Evolutionary conservation across 345 rosid species (phyloP).

Genomic region (Linum tenue): DNA sequence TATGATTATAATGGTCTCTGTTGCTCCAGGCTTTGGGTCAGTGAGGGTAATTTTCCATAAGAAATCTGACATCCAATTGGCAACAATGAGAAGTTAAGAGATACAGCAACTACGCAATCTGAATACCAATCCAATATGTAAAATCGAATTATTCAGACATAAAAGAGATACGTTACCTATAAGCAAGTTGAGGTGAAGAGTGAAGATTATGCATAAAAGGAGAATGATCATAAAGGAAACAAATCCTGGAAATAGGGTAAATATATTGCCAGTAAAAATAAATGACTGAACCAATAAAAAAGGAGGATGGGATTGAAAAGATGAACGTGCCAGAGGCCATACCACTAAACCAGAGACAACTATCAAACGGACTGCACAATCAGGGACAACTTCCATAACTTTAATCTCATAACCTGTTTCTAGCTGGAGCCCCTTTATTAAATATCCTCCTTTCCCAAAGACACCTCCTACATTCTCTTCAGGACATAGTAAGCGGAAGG

Average conservation of each 20-base stretch:
- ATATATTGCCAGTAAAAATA: slow-evolving; percentile 14
- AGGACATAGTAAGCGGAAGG: slow-evolving; percentile 49
- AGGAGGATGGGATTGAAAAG: slow-evolving; percentile 7
- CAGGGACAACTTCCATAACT: slow-evolving; percentile 47
- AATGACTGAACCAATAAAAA: slow-evolving; percentile 6
- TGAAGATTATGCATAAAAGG: slow-evolving; percentile 39
- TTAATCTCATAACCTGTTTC: slow-evolving; percentile 73
- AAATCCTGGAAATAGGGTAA: slow-evolving; percentile 37
- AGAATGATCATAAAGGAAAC: slow-evolving; percentile 52
- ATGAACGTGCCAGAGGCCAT: slow-evolving; percentile 17
- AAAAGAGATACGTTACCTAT: slow-evolving; percentile 24
- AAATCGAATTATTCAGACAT: neutral
- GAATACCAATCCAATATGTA: neutral
- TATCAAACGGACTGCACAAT: slow-evolving; percentile 51
- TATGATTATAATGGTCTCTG: slow-evolving; percentile 53
- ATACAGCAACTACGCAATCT: neutral
- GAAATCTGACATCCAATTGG: slow-evolving; percentile 36
- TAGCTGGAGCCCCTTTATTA: slow-evolving; percentile 51
- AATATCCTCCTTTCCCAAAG: slow-evolving; percentile 67
- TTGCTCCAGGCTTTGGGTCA: slow-evolving; percentile 51
- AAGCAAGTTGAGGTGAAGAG: slow-evolving; percentile 12
- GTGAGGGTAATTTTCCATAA: slow-evolving; percentile 48
- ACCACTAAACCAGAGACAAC: slow-evolving; percentile 62
- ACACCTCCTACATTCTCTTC: slow-evolving; percentile 57
- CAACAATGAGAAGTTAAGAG: slow-evolving; percentile 2